Conservation (phyloP, 1,139 yeast genomes). For the Geotrichum bryndzae region DNA sequence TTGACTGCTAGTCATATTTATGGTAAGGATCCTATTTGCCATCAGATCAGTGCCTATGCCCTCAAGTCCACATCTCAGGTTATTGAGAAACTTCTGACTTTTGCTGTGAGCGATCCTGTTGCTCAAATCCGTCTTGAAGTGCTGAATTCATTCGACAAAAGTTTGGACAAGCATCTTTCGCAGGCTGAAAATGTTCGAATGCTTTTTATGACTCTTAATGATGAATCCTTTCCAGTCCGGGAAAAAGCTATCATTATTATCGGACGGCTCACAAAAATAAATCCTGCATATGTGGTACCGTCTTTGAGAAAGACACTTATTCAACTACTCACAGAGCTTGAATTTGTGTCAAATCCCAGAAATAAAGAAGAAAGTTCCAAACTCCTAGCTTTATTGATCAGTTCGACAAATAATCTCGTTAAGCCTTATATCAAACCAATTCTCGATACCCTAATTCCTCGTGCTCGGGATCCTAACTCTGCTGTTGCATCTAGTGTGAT, state of each 20-base stretch:
- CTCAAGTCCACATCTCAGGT: constrained; percentile 81
- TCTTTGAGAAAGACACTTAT: constrained; percentile 79
- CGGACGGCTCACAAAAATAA: constrained; percentile 77
- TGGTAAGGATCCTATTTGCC: constrained; percentile 73
- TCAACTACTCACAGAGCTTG: constrained; percentile 77
- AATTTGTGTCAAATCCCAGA: constrained; percentile 67
- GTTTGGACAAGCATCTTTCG: constrained; percentile 85
- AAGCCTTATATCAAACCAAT: constrained; percentile 89
- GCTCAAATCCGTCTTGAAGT: constrained; percentile 79
- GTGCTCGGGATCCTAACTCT: constrained; percentile 61
- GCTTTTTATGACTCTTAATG: constrained; percentile 83
- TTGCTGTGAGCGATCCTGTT: constrained; percentile 88
- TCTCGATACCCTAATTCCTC: constrained; percentile 72
- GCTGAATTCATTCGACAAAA: constrained; percentile 61
- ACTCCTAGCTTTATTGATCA: constrained; percentile 64
- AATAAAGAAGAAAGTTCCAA: constrained; percentile 85
- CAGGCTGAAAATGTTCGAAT: constrained; percentile 87
- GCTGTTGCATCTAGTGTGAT: constrained; percentile 84
- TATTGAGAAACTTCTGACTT: constrained; percentile 67
- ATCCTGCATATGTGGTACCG: constrained; percentile 95
- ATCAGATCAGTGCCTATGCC: constrained; percentile 79
- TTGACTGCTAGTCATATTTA: constrained; percentile 78
- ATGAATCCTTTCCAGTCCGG: constrained; percentile 79
- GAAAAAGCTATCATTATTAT: constrained; percentile 73
- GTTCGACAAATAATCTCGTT: constrained; percentile 72